phyloP scores from a whole-genome alignment of 345 rosid species.

The Salix koriyanagi region DNA sequence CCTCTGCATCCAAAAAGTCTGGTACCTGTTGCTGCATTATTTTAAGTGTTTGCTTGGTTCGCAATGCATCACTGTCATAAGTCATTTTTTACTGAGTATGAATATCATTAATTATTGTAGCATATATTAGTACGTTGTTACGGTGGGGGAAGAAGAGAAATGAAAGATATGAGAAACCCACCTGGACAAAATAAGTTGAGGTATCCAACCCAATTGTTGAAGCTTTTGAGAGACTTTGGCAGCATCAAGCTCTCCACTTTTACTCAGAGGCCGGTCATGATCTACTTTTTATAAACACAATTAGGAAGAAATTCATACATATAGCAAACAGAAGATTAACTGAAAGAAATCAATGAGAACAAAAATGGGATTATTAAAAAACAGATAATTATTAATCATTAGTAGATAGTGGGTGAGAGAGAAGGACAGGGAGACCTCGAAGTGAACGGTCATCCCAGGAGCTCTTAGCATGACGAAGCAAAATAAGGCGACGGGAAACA shows the following conservation, averaged over 20 bases:
- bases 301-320: background rate
- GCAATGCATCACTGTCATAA: conserved; percentile 63
- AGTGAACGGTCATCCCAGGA: conserved; percentile 68
- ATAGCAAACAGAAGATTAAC: background rate
- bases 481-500: conserved; percentile 73
- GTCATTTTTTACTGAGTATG: background rate
- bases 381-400: too few relatives aligned
- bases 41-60: conserved; percentile 70
- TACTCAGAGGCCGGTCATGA: conserved; percentile 86
- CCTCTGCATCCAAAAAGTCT: conserved; percentile 62
- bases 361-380: too few relatives aligned
- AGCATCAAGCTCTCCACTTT: conserved; percentile 62
- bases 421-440: conserved; percentile 40
- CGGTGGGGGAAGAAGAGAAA: background rate
- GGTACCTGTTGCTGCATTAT: conserved; percentile 85
- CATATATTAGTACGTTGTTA: background rate
- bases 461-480: conserved; percentile 92
- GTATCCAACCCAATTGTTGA: conserved; percentile 75
- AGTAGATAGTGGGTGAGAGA: background rate
- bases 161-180: background rate
- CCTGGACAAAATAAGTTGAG: conserved; percentile 83
- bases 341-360: background rate
- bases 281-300: conserved; percentile 32
- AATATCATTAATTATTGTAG: background rate
- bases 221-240: conserved; percentile 60